Percentiles rank a stretch among this genome's conserved stretches.
These are phyloP conservation scores for Arxiozyma bovina DNA, from an alignment of 1,139 yeast genomes.

Conservation along the genomic window DNA sequence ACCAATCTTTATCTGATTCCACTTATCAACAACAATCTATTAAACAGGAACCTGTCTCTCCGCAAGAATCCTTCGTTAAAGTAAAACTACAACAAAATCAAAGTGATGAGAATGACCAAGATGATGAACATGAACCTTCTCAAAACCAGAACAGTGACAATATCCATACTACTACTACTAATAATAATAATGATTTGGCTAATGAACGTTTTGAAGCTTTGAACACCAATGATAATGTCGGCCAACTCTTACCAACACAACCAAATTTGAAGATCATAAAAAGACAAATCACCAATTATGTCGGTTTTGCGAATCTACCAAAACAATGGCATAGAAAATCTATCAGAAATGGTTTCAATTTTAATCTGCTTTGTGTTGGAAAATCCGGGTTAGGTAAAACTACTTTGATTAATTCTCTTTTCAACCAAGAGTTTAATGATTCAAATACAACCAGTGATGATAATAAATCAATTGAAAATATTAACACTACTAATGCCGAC, in stretches of 20 bases:
- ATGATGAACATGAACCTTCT: neutral
- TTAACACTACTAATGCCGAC: conserved; percentile 9
- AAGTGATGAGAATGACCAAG: neutral
- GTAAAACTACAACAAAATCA: neutral
- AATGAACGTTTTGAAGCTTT: neutral
- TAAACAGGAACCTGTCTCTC: conserved; percentile 1
- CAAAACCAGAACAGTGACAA: neutral
- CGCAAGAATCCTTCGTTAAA: neutral
- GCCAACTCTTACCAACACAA: conserved; percentile 30
- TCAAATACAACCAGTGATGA: conserved; percentile 11
- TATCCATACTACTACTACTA: neutral
- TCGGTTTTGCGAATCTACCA: conserved; percentile 96
- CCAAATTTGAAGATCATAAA: conserved; percentile 49
- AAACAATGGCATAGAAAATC: conserved; percentile 98
- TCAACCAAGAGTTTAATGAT: conserved; percentile 57
- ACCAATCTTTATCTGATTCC: neutral
- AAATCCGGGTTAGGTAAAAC: conserved; percentile 92
- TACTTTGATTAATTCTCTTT: conserved; percentile 83
- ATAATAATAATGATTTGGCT: neutral
- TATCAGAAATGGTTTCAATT: conserved; percentile 84
- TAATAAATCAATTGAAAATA: conserved; percentile 2
- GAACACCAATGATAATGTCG: conserved; percentile 5
- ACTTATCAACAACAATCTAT: neutral
- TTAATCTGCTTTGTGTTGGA: conserved; percentile 85
- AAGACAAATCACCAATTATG: conserved; percentile 82